Evolutionary conservation across 2,329 filamentous ascomycete species (phyloP), one percentile per base, ranked within the genome.

Genomic region (Fusarium lateritium): DNA sequence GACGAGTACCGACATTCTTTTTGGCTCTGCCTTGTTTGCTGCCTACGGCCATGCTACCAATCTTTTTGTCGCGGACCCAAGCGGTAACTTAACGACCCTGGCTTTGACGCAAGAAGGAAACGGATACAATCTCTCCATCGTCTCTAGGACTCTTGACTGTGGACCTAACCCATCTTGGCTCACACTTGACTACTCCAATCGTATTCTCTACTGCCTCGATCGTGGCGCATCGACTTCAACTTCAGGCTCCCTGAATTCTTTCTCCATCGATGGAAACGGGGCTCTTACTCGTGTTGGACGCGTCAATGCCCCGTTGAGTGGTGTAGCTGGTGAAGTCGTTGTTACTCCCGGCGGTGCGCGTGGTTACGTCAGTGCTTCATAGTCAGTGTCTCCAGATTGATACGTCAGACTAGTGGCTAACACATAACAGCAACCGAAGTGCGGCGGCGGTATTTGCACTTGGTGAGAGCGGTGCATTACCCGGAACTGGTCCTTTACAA

Each of bases 241-340:
- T 2, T 59, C 72, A 6, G 72, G 72, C 1, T 67, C 72, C 1
- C 9, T 74, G 9, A 74, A 74, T 54, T 74, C 72, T 1, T 74
- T 74, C 55, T 62, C 59, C 0, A 58, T 74, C 1, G 54, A 49
- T 1, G 22, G 46, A 3, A 24, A 52, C 2, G 72, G 72, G 15
- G 49, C 40, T 15, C 44, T 74, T 8, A 54, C 33, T 4, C 62
- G 43, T 5, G 50, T 74, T 26, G 55, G 42, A 3, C 61, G 72
- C 0, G 61, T 74, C 4, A 56, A 43, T 7, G 72, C 72, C 0
- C 62, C 62, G 1, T 24, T 46, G 8, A 71, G 53, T 2, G 70
- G 62, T 2, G 72, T 74, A 0, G 72, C 72, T 21, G 72, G 72
- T 2, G 66, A 59, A 2, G 56, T 74, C 2, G 15, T 74, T 31